Evolutionary conservation across 225 moss, liverwort and hornwort genomes (phyloP), one percentile per base, ranked within the genome.

Genomic region (Sphagnum contortum): DNA sequence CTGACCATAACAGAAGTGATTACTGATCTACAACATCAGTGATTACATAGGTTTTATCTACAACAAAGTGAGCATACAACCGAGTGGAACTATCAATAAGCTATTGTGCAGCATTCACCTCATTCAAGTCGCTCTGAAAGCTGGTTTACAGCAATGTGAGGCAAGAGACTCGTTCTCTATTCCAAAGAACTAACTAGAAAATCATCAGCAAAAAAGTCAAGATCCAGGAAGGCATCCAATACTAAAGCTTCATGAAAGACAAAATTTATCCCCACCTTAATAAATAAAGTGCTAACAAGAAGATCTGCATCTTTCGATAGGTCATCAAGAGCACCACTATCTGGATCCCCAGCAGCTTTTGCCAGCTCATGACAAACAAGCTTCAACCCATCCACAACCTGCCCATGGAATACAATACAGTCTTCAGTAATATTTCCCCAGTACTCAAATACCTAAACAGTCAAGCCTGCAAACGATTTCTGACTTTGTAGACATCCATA

Each of bases 371-470:
- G 89, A 71, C 95, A 96, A 66, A 96, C 88, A 62, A 92, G 76
- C 70, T 96, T 96, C 62, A 96, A 81, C 49, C 95, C 92, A 70
- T 92, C 92, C 53, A 96, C 92, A 70, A 90, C 92, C 86, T 87
- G 80, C 49, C n/a, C 45, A 5, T 64, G 45, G 3, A 64, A 11
- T 47, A n/a, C 10, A 61, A 8, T 10, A 8, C 60, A 61, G 9
- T 10, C 3, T 3, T 9, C 44, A 3, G 60, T 9, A 3, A 52
- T 9, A 52, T 52, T 52, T 5, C 6, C 52, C 52, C 9, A 52
- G 52, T 52, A n/a, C n/a, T n/a, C n/a, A 9, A 52, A 6, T 52
- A 52, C 52, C 52, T 52, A 5, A 29, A 29, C 29, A 29, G 29
- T 29, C 29, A 29, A 29, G 29, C 29, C 52, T 52, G 52, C 12